phyloP scores from a whole-genome alignment of 148 eudicot genomes.

The Fallopia convolvulus region DNA sequence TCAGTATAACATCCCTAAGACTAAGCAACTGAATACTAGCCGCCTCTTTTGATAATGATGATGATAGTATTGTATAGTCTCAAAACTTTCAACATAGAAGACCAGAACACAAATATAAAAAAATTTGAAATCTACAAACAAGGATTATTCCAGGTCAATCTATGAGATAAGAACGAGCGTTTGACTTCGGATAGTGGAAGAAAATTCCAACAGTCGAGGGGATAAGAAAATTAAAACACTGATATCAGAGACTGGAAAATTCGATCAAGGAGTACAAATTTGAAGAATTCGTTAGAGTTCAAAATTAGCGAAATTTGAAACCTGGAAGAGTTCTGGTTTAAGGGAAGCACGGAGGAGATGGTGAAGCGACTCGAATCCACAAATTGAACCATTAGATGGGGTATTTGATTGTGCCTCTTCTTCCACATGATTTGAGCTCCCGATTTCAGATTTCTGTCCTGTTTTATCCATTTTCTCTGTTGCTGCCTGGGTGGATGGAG shows the following conservation, averaged over 20 bases:
- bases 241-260: background rate
- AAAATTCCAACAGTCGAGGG: background rate
- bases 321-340: conserved; percentile 54
- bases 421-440: conserved; percentile 18
- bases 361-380: conserved; percentile 79
- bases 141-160: background rate
- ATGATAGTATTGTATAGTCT: background rate
- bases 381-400: conserved; percentile 48
- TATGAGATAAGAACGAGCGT: background rate
- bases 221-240: background rate
- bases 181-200: background rate
- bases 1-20: background rate
- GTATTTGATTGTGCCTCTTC: conserved; percentile 15
- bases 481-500: background rate
- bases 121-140: background rate
- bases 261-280: background rate
- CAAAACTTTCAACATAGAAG: background rate
- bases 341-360: conserved; percentile 64
- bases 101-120: background rate
- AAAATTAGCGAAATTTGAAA: background rate
- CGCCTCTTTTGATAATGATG: background rate
- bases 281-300: background rate
- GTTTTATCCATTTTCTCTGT: conserved; percentile 23
- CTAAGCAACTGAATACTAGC: background rate
- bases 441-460: conserved; percentile 16